These are phyloP conservation scores for Trametes punicea DNA, from an alignment of 768 basidiomycete genomes.

Conservation along the genomic window DNA sequence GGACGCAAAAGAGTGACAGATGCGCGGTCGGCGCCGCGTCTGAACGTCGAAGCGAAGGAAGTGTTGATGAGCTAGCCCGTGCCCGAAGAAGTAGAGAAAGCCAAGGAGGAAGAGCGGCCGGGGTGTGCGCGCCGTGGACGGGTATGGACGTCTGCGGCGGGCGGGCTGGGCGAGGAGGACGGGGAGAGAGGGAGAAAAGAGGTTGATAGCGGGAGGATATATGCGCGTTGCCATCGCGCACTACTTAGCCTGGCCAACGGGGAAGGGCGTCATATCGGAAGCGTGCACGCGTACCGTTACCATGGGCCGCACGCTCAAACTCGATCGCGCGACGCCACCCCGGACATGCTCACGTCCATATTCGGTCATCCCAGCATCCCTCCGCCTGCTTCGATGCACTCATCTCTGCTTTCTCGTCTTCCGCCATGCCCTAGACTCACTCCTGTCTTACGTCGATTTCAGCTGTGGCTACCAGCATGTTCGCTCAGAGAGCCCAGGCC, in stretches of 20 bases:
- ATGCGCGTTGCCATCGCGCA: constrained; percentile 10
- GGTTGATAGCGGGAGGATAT: background rate
- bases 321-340: constrained; percentile 2
- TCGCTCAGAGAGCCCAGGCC: no score
- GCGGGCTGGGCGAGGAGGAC: background rate
- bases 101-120: background rate
- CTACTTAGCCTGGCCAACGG: background rate
- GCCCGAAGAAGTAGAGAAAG: background rate
- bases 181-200: background rate
- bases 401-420: background rate
- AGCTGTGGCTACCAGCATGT: background rate
- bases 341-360: constrained; percentile 6
- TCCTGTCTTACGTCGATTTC: background rate
- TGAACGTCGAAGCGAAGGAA: background rate
- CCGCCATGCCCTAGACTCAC: background rate
- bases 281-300: constrained; percentile 4
- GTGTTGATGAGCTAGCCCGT: background rate
- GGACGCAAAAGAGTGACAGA: constrained; percentile 8
- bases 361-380: background rate
- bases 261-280: background rate
- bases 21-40: background rate
- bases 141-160: background rate
- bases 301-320: background rate
- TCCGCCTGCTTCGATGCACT: background rate
- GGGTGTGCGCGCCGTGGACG: background rate